Conservation (phyloP, 1,284 basidiomycete species). For the Rhodotorula mucilaginosa region DNA sequence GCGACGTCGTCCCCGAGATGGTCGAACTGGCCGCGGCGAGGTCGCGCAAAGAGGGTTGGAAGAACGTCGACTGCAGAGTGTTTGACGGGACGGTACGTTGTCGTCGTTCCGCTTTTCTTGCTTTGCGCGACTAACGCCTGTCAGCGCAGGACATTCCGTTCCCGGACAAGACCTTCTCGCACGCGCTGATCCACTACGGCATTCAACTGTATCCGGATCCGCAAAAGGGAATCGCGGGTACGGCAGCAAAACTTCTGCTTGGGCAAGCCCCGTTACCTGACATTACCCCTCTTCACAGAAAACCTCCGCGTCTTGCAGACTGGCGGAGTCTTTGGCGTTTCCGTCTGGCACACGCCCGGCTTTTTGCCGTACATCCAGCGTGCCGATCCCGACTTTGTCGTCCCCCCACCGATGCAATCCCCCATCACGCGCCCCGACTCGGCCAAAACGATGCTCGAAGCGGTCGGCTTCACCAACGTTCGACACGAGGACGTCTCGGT, state of each 20-base stretch:
- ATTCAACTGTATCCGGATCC: slow-evolving; percentile 16
- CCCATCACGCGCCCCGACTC: not conserved
- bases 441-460: not conserved
- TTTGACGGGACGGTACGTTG: slow-evolving; percentile 5
- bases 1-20: slow-evolving; percentile 15
- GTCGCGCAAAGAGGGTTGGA: not conserved
- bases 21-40: slow-evolving; percentile 1
- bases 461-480: not conserved
- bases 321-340: not conserved
- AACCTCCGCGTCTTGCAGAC: slow-evolving; percentile 2
- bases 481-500: not conserved
- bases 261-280: too few relatives aligned
- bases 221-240: slow-evolving; percentile 4
- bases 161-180: not conserved
- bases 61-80: not conserved
- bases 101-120: not conserved
- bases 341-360: slow-evolving; percentile 4
- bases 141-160: slow-evolving; percentile 4
- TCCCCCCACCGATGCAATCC: not conserved
- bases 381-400: slow-evolving; percentile 1
- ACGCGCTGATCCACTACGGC: slow-evolving; percentile 9
- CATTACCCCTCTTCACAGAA: not conserved
- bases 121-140: too few relatives aligned
- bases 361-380: slow-evolving; percentile 7
- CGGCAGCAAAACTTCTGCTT: not conserved